A percentile compares a stretch with the other conserved stretches of the same genome.
phyloP scores from a whole-genome alignment of 768 basidiomycete genomes.

The Auricularia heimuer region DNA sequence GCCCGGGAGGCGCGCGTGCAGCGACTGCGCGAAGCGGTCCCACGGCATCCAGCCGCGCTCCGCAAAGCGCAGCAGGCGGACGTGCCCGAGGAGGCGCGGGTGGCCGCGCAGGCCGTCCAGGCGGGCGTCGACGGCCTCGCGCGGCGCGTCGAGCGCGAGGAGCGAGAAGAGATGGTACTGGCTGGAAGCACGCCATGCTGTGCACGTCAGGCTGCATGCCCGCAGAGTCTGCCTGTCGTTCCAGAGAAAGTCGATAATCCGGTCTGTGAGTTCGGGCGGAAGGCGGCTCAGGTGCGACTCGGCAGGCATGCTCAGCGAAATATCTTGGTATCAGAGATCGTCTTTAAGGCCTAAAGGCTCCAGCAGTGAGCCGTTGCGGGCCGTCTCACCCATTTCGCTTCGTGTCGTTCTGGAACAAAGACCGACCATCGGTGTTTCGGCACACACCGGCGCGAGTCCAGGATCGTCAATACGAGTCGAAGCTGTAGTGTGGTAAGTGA shows the following conservation, averaged over 20 bases:
- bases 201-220: slow-evolving; percentile 5
- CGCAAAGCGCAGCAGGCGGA: not conserved
- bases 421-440: too few species aligned
- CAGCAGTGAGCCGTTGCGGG: too few species aligned
- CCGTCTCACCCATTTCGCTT: too few species aligned
- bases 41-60: not conserved
- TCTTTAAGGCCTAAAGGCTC: too few species aligned
- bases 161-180: slow-evolving; percentile 10
- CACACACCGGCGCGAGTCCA: too few species aligned
- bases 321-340: too few species aligned
- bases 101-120: not conserved
- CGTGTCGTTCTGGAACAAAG: too few species aligned
- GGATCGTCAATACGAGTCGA: too few species aligned
- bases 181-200: slow-evolving; percentile 4
- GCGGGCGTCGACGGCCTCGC: not conserved
- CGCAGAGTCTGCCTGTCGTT: slow-evolving; percentile 9
- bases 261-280: slow-evolving; percentile 11
- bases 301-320: too few species aligned
- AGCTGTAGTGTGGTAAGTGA: too few species aligned
- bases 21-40: not conserved
- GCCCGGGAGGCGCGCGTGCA: not conserved
- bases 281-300: not conserved
- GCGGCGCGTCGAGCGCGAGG: not conserved
- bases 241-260: slow-evolving; percentile 13
- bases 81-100: not conserved